Evolutionary conservation across 164 flowering plant genomes (phyloP).

Genomic region (Liquidambar formosana): DNA sequence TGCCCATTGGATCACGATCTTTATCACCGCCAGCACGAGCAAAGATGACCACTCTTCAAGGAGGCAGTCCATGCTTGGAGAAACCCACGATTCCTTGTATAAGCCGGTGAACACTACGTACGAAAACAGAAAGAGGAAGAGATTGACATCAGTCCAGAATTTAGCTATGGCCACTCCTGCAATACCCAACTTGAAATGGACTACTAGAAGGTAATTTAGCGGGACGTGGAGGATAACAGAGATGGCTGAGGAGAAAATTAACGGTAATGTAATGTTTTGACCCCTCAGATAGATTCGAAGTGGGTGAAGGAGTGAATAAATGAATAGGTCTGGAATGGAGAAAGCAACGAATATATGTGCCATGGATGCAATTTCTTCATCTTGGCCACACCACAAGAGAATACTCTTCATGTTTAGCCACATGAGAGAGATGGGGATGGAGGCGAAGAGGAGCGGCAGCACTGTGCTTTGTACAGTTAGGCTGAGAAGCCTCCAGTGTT

Average conservation of each 20-base stretch:
- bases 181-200: too few relatives aligned
- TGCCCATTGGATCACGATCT: too few relatives aligned
- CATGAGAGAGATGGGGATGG: too few relatives aligned
- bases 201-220: too few relatives aligned
- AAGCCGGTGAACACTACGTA: too few relatives aligned
- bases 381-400: conserved; percentile 78
- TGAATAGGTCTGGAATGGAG: conserved; percentile 92
- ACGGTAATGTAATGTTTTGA: conserved; percentile 74
- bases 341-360: conserved; percentile 73
- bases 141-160: conserved; percentile 79
- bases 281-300: conserved; percentile 77
- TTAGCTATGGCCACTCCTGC: conserved; percentile 85
- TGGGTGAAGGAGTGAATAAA: conserved; percentile 89
- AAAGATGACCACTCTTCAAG: conserved; percentile 77
- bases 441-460: conserved; percentile 81
- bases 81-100: conserved; percentile 81
- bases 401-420: too few relatives aligned
- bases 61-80: conserved; percentile 79
- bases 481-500: conserved; percentile 73
- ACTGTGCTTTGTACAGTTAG: conserved; percentile 80
- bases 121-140: conserved; percentile 57
- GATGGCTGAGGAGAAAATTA: conserved; percentile 78
- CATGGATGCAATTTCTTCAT: conserved; percentile 57
- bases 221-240: conserved; percentile 77
- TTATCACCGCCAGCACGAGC: too few relatives aligned